Conservation (phyloP, 371 early-diverging fungal genomes). For the Mucor racemosus region DNA sequence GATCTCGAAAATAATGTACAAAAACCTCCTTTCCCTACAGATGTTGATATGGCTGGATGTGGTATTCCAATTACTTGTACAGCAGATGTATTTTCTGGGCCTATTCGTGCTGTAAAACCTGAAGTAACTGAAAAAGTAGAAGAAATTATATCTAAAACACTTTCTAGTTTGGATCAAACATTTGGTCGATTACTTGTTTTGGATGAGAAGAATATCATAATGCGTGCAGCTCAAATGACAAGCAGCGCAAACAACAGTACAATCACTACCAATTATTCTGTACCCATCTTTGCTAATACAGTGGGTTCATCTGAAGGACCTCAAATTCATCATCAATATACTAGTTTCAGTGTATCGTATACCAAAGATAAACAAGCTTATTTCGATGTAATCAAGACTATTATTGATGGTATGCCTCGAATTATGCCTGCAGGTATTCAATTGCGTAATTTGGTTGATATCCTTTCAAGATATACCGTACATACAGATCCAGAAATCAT, state of each 20-base stretch:
- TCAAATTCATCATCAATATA: slow-evolving; percentile 64
- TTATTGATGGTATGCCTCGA: slow-evolving; percentile 77
- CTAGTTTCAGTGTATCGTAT: slow-evolving; percentile 63
- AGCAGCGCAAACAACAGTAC: slow-evolving; percentile 12
- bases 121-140: slow-evolving; percentile 63
- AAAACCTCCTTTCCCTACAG: slow-evolving; percentile 62
- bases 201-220: slow-evolving; percentile 58
- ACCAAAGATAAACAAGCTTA: slow-evolving; percentile 71
- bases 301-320: slow-evolving; percentile 37
- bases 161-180: slow-evolving; percentile 59
- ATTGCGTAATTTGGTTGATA: slow-evolving; percentile 72
- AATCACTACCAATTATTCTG: slow-evolving; percentile 34
- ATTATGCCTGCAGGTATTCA: slow-evolving; percentile 71
- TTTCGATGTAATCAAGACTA: slow-evolving; percentile 69
- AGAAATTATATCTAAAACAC: slow-evolving; percentile 58
- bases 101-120: slow-evolving; percentile 43
- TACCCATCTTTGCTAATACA: slow-evolving; percentile 42
- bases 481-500: slow-evolving; percentile 87
- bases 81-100: slow-evolving; percentile 45
- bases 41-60: slow-evolving; percentile 51
- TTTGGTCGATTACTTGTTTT: slow-evolving; percentile 55
- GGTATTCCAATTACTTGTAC: slow-evolving; percentile 41
- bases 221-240: slow-evolving; percentile 23
- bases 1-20: slow-evolving; percentile 66
- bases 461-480: slow-evolving; percentile 76